Percentiles rank a stretch among this genome's conserved stretches.
phyloP scores from a whole-genome alignment of 1,284 basidiomycete genomes.

The Fomitopsis betulina region DNA sequence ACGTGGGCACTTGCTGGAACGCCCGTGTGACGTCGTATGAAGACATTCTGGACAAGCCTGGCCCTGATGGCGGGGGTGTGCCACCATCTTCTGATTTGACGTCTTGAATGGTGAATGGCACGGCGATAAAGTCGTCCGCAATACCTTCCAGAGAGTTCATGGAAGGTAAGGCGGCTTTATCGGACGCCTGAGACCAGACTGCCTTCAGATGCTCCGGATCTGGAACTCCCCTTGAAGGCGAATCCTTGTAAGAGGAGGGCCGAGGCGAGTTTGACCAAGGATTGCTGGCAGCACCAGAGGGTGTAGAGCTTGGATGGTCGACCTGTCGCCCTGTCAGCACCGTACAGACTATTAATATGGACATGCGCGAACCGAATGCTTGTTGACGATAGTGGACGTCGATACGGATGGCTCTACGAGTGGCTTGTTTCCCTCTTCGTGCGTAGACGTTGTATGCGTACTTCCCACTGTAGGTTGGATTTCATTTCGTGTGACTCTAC shows the following conservation, averaged over 20 bases:
- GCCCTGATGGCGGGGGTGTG: constrained; percentile 64
- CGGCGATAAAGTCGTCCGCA: constrained; percentile 67
- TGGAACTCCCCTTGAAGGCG: constrained; percentile 50
- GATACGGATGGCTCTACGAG: background rate
- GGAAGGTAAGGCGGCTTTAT: constrained; percentile 54
- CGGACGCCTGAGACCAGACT: constrained; percentile 76
- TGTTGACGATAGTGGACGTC: constrained; percentile 35
- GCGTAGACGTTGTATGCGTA: background rate
- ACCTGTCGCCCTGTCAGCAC: background rate
- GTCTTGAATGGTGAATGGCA: constrained; percentile 75
- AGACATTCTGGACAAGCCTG: constrained; percentile 64
- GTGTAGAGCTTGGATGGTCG: constrained; percentile 26
- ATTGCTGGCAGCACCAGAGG: constrained; percentile 36
- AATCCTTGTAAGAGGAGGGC: constrained; percentile 56
- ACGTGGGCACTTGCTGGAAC: constrained; percentile 72
- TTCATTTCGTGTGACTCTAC: background rate
- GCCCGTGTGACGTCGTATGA: constrained; percentile 75
- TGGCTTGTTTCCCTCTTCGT: background rate
- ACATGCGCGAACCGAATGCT: constrained; percentile 12
- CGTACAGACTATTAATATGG: background rate
- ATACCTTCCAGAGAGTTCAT: constrained; percentile 79
- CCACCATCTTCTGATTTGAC: constrained; percentile 78
- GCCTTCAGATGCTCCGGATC: constrained; percentile 79
- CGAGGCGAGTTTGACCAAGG: constrained; percentile 65
- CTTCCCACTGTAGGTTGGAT: background rate